Base-by-base conservation (phyloP, 164 flowering plant species). In the Berberis thunbergii region DNA sequence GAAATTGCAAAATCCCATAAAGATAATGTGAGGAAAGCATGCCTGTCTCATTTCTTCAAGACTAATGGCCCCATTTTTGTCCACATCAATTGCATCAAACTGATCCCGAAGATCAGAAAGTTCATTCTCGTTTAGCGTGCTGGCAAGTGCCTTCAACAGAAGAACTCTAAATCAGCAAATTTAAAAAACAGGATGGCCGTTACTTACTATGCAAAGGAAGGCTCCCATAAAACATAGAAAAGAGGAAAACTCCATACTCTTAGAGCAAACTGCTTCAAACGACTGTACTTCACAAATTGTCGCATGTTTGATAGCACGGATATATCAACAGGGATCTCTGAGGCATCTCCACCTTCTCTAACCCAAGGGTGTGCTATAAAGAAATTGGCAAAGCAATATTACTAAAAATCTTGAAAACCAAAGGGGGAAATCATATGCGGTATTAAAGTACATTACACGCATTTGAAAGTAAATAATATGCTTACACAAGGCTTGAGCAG, bases 1-100 rank as follows among this genome's bases (percentile, higher is more conserved):
- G 26, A 26, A 26, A 52, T 11, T 52, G 54, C 62, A 1, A 57
- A 26, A 43, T 6, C 43, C 38, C 71, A 66, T 46, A 46, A 4
- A 12, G 3, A 10, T 12, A 52, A 6, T 3, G 3, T 10, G 41
- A 70, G 57, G 9, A 57, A 57, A 38, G 54, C 59, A 63, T 72
- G 86, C 98, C 74, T 86, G 93, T 84, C 94, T 87, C 99, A 94
- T 94, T 79, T 94, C 99, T 71, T 95, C 99, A 68, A 95, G 94
- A 70, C 97, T 95, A 61, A 95, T 95, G 60, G 85, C 63, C 12
- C 99, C 99, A 78, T 80, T 94, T 77, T 83, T 87, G 73, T 94
- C 99, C 42, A 85, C 87, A 71, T 94, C 99, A 65, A 91, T 94
- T 40, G 97, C 97, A 83, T 85, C 90, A 79, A 94, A 94, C 64